Base-by-base conservation (phyloP, 2,329 filamentous ascomycete genomes). In the Exserohilum turcica region DNA sequence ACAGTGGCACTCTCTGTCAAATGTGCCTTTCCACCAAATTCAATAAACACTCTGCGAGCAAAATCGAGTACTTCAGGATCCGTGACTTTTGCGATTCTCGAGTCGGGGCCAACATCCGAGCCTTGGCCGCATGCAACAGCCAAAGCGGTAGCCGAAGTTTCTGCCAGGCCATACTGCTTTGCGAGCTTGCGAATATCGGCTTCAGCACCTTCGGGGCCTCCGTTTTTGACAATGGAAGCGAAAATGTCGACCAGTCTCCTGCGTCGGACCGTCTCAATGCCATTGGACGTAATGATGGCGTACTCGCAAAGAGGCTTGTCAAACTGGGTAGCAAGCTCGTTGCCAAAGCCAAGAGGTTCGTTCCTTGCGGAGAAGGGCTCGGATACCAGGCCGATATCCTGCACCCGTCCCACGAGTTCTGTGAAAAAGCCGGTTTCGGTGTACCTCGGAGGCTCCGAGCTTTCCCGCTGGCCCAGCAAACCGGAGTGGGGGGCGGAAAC, bases 111-210 rank as follows among this genome's bases (percentile, higher is more conserved):
- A 16, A 90, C 84, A 66, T 96, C 93, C 21, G 89, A 87, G 8
- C 92, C 93, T 71, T 97, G 92, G 3, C 93, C 92, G 73, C 94
- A 99, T 32, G 94, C 92, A 27, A 99, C 94, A 9, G 94, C 94
- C 45, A 99, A 79, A 21, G 94, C 92, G 35, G 93, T 92, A 0
- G 94, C 91, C 48, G 95, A 87, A 0, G 90, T 94, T 73, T 99
- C 94, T 3, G 88, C 87, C 9, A 92, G 86, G 10, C 94, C 94
- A 71, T 97, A 99, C 8, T 87, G 83, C 52, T 87, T 85, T 56
- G 94, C 90, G 65, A 99, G 93, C 56, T 86, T 90, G 48, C 89
- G 89, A 18, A 95, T 84, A 63, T 96, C 90, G 15, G 82, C 85
- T 64, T 96, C 92, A 8, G 94, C 78, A 3, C 89, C 90, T 59